Evolutionary conservation across 164 flowering plant species (phyloP).

Genomic region (Vitis cinerea): DNA sequence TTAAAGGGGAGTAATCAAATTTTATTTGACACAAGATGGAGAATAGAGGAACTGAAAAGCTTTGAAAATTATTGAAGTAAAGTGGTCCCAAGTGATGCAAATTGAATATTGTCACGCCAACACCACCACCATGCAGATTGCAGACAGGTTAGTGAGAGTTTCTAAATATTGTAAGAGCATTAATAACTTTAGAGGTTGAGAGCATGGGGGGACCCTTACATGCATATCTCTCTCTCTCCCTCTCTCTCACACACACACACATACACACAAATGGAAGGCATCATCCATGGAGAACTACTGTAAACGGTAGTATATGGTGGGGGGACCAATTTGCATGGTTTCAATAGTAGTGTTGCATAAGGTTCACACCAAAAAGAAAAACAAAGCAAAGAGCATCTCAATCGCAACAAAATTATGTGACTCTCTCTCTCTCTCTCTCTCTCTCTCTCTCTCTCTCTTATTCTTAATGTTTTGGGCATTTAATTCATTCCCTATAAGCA

Average conservation of each 20-base stretch:
- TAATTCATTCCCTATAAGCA: constrained; percentile 21
- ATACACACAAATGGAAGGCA: neutral
- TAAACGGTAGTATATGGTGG: neutral
- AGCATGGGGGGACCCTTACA: constrained; percentile 22
- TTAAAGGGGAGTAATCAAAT: neutral
- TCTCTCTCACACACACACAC: constrained; percentile 1
- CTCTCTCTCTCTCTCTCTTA: constrained; percentile 1
- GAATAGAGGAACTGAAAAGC: constrained; percentile 6
- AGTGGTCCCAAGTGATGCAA: constrained; percentile 54
- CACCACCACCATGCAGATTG: constrained; percentile 34
- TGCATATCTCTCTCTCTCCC: constrained; percentile 11
- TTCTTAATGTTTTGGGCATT: constrained; percentile 17
- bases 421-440: constrained; percentile 11
- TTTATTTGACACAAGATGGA: neutral
- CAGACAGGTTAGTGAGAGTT: constrained; percentile 35
- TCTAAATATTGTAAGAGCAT: constrained; percentile 30
- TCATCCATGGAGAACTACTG: constrained; percentile 1
- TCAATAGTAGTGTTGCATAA: constrained; percentile 11
- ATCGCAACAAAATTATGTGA: constrained; percentile 5
- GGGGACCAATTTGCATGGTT: constrained; percentile 36
- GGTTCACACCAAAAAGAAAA: constrained; percentile 14
- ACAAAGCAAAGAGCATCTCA: constrained; percentile 17
- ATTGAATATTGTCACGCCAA: constrained; percentile 71
- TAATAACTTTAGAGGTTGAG: constrained; percentile 22
- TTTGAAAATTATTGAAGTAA: constrained; percentile 5